phyloP scores from a whole-genome alignment of 306 rosid genomes.

The Begonia masoniana region DNA sequence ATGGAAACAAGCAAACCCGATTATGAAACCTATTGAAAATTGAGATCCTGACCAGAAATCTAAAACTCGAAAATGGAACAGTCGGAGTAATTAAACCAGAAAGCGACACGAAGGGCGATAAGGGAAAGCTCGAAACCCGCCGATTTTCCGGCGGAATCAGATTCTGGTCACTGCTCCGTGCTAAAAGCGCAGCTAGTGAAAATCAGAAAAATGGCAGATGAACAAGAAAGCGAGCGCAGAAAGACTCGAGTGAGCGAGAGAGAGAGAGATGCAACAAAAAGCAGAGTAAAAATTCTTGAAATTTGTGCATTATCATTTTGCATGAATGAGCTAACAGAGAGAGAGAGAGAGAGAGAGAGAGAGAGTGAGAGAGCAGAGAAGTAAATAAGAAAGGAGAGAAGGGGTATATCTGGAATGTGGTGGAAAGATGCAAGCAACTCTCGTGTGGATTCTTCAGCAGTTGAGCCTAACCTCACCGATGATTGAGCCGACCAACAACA shows the following conservation, averaged over 20 bases:
- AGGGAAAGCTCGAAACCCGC: constrained; percentile 7
- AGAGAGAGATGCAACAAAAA: constrained; percentile 7
- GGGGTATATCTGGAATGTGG: constrained; percentile 7
- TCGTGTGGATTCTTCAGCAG: too few relatives aligned
- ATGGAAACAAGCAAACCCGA: too few relatives aligned
- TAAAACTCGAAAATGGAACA: background rate
- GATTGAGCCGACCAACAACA: constrained; percentile 4
- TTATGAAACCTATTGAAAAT: too few relatives aligned
- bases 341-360: constrained; percentile 3
- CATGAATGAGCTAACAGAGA: constrained; percentile 2
- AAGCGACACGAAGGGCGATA: background rate
- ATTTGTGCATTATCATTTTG: constrained; percentile 27
- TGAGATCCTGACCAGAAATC: background rate
- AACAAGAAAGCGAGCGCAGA: background rate
- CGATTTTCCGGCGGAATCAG: background rate
- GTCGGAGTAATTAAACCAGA: background rate
- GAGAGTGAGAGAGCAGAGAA: background rate
- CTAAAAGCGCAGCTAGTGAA: background rate
- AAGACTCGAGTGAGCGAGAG: constrained; percentile 10
- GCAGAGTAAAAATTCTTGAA: constrained; percentile 15
- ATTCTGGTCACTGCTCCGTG: background rate
- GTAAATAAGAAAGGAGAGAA: constrained; percentile 2
- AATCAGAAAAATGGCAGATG: constrained; percentile 1
- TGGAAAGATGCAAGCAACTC: background rate
- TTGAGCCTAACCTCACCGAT: constrained; percentile 3